Evolutionary conservation across 2,329 filamentous ascomycete genomes (phyloP), one percentile per base, ranked within the genome.

Genomic region (Beauveria brongniartii): DNA sequence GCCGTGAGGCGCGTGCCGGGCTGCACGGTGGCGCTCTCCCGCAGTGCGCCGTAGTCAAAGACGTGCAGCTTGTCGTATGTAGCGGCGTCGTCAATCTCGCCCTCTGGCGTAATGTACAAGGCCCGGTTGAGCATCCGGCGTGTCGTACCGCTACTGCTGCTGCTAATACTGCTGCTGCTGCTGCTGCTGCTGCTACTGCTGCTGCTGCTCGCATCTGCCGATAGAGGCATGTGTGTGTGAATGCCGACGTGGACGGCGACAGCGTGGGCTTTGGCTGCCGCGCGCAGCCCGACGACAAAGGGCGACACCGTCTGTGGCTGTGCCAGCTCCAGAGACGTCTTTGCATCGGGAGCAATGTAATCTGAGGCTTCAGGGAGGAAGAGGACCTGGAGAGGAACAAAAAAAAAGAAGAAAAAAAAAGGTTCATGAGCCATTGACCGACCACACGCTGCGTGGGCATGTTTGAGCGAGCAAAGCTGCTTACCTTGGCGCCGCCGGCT

Each of bases 351-450:
- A 22, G 85, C 88, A 68, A 97, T 92, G 78, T 96, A 97, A 76
- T 96, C 92, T 61, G 85, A 85, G 26, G 93, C 93, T 80, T 97
- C 93, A 14, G 93, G 93, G 58, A 97, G 87, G 77, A 97, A 97
- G 55, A 97, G 82, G 20, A 89, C 85, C 83, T 90, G 64, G 22
- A 14, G 12, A 0, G 1, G 8, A 2, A 9, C 1, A 28, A 28
- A 28, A 8, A 8, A 28, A 28, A 28, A 28, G 8, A 30, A 30
- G 9, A 3, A 9, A 8, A 30, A 10, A 26, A 9, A 16, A 18
- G 14, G 3, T 46, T 48, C 60, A 67, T 37, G 46, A 37, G 50
- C 37, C 56, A 67, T 56, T 64, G 61, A 50, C 56, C 24, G 1
- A 22, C 24, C 2, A 24, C 61, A 52, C 3, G 28, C 14, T n/a